Base-by-base conservation (phyloP, 2,329 filamentous ascomycete genomes). In the Aspergillus tanneri region DNA sequence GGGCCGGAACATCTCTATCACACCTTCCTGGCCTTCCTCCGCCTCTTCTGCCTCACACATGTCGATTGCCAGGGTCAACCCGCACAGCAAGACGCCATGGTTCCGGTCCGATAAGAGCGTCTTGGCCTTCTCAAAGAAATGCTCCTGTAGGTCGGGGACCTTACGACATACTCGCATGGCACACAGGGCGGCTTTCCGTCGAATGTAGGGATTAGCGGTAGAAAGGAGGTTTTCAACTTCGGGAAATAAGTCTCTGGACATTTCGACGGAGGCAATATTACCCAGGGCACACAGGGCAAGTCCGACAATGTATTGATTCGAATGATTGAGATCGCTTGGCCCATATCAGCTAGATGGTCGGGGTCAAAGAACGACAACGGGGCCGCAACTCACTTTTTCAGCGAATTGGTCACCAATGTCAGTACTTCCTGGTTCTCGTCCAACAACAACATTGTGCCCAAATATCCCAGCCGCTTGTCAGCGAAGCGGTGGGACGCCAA, bases 381-480 rank as follows among this genome's bases (percentile, higher is more conserved):
- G 18, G 23, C 19, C 21, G 19, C 24, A n/a, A 64, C 78, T 52
- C 79, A 96, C 91, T 97, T 99, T 72, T 97, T 93, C 57, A 99
- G 74, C 9, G 93, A 99, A 72, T 99, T 99, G 25, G 93, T 99
- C 49, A 99, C 95, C 52, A 99, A 76, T 2, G 93, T 99, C 64
- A 99, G 72, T 16, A 99, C 95, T 72, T 99, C 95, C 70, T 99
- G 93, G 63, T 99, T 99, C 78, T 99, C 93, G 69, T 99, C 93
- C 53, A 99, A 77, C 57, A 99, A 74, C 67, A 99, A 74, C 84
- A 96, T 99, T 14, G 93, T 99, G 19, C 93, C 93, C 58, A 99
- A 77, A 67, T 99, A 96, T 32, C 93, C 93, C 60, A 99, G 75
- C 39, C 93, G 86, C 77, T 99, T 99, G 78, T 99, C 93, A 59